phyloP scores from a whole-genome alignment of 2,329 filamentous ascomycete genomes.

The Grosmannia huntii region DNA sequence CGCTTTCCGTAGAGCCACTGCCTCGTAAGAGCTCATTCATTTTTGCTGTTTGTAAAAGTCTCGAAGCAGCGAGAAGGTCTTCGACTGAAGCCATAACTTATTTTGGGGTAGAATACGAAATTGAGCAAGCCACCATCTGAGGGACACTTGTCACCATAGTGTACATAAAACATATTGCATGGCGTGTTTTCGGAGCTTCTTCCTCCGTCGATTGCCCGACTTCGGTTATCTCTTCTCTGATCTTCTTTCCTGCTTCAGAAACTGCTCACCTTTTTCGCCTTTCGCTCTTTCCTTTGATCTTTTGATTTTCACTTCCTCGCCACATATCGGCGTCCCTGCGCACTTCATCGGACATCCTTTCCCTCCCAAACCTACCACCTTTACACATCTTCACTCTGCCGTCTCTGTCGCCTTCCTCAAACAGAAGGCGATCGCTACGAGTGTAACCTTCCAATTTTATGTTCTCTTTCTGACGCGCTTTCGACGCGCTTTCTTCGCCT shows the following conservation, averaged over 20 bases:
- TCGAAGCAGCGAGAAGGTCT: no score
- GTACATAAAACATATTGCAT: not conserved
- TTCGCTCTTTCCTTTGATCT: not conserved
- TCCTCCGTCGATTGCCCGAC: not conserved
- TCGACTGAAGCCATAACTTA: no score
- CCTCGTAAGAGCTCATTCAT: no score
- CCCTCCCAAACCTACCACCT: not conserved
- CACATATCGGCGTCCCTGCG: not conserved
- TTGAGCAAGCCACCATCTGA: no score
- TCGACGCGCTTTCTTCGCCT: not conserved
- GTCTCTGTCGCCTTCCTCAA: not conserved
- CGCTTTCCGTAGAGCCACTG: no score
- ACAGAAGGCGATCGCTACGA: not conserved
- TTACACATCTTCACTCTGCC: not conserved
- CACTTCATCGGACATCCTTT: not conserved
- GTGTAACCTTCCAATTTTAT: not conserved
- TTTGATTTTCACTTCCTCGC: not conserved
- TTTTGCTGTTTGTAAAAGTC: no score
- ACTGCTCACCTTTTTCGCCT: not conserved
- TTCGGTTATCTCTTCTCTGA: not conserved
- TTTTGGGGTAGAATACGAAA: no score
- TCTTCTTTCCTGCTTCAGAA: not conserved
- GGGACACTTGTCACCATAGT: not conserved
- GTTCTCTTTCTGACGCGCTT: not conserved
- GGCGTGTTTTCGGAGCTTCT: not conserved